These are phyloP conservation scores for Nitzschia sp. DNA, from an alignment of 108 stramenopile species.

Conservation along the genomic window DNA sequence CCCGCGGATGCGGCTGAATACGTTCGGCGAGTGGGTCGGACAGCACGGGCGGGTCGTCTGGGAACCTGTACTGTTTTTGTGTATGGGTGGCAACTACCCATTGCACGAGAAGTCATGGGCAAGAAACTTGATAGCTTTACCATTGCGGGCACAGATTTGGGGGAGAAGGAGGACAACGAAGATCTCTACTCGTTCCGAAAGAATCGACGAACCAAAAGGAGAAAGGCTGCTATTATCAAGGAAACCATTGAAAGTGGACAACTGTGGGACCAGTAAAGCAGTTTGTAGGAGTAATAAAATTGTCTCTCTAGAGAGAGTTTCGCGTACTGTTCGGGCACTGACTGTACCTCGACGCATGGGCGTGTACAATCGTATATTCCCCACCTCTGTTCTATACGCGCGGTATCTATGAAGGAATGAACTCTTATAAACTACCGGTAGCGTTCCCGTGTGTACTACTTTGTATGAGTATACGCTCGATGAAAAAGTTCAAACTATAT, in stretches of 20 bases:
- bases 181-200: constrained; percentile 20
- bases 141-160: constrained; percentile 21
- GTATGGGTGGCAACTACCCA: constrained; percentile 86
- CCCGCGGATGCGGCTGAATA: constrained; percentile 84
- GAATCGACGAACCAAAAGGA: constrained; percentile 17
- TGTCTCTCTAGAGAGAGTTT: too few species aligned
- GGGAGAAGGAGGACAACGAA: constrained; percentile 32
- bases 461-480: too few species aligned
- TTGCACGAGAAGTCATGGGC: constrained; percentile 77
- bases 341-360: too few species aligned
- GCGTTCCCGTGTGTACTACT: too few species aligned
- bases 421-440: too few species aligned
- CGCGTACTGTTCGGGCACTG: too few species aligned
- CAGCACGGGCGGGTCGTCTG: constrained; percentile 88
- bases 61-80: constrained; percentile 88
- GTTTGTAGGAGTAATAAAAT: background rate
- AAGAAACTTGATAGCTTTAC: constrained; percentile 38
- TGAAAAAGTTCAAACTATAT: too few species aligned
- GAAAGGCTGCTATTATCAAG: constrained; percentile 33
- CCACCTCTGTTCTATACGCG: too few species aligned
- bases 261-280: constrained; percentile 38
- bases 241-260: constrained; percentile 47
- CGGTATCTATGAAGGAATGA: too few species aligned
- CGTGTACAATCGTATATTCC: too few species aligned
- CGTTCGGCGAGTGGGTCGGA: constrained; percentile 86